Evolutionary conservation across 192 early-diverging fungal genomes (phyloP).

Genomic region (Nowakowskiella sp.): DNA sequence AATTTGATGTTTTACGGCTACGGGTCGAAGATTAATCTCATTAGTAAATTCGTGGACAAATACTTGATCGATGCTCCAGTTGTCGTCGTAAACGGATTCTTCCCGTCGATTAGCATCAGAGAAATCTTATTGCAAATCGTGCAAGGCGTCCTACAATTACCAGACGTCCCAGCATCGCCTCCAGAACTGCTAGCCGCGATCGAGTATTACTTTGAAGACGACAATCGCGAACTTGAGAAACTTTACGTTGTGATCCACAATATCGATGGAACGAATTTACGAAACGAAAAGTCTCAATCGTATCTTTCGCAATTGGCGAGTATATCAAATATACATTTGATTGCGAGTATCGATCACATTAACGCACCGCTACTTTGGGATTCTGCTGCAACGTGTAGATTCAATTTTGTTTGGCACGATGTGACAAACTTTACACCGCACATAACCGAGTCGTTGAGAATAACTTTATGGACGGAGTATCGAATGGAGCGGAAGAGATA

Average conservation of each 20-base stretch:
- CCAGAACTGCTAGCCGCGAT: slow-evolving; percentile 64
- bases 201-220: slow-evolving; percentile 49
- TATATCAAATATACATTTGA: slow-evolving; percentile 57
- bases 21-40: slow-evolving; percentile 81
- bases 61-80: slow-evolving; percentile 49
- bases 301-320: slow-evolving; percentile 62
- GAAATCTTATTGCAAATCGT: slow-evolving; percentile 61
- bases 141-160: slow-evolving; percentile 24
- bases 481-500: slow-evolving; percentile 32
- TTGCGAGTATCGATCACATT: slow-evolving; percentile 88
- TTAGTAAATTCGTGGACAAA: slow-evolving; percentile 63
- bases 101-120: slow-evolving; percentile 66
- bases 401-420: slow-evolving; percentile 89
- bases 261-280: slow-evolving; percentile 73
- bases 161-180: slow-evolving; percentile 36
- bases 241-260: slow-evolving; percentile 81
- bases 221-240: slow-evolving; percentile 31
- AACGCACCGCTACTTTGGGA: slow-evolving; percentile 88
- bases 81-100: slow-evolving; percentile 78
- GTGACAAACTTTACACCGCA: slow-evolving; percentile 79
- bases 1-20: slow-evolving; percentile 88
- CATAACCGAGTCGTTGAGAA: slow-evolving; percentile 59
- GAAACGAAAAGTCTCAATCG: slow-evolving; percentile 58
- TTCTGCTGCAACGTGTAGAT: slow-evolving; percentile 50
- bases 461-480: slow-evolving; percentile 44